A percentile compares a stretch with the other conserved stretches of the same genome.
Conservation (phyloP, 352 stramenopile genomes). For the Phytophthora nicotianae region DNA sequence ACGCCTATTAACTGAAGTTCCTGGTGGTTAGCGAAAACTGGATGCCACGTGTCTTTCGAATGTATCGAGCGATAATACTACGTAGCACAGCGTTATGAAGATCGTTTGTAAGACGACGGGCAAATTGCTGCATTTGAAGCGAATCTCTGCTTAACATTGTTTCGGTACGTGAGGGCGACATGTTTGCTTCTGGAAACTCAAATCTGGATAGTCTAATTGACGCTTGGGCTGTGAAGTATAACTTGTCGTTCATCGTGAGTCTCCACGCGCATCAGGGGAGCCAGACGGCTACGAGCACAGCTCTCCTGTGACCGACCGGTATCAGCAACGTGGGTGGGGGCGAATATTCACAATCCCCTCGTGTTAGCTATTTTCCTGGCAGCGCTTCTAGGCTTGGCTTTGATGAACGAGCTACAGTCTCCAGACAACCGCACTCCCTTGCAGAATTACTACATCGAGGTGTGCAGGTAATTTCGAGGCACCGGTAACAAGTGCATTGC, state of each 20-base stretch:
- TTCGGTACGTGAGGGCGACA: not conserved
- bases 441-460: not conserved
- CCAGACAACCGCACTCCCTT: not conserved
- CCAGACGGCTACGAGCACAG: not conserved
- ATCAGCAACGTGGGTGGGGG: not conserved
- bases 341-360: not conserved
- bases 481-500: not conserved
- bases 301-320: not conserved
- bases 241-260: not conserved
- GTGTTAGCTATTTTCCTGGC: not conserved
- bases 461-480: not conserved
- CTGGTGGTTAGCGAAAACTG: too few species aligned
- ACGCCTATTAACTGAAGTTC: too few species aligned
- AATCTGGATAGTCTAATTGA: not conserved
- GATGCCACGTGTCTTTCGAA: too few species aligned
- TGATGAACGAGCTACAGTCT: not conserved
- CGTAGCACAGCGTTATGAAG: too few species aligned
- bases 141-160: too few species aligned
- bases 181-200: not conserved
- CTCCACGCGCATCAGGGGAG: not conserved
- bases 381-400: not conserved
- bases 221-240: not conserved
- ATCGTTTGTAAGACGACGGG: too few species aligned
- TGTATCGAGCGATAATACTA: too few species aligned
- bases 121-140: too few species aligned